Base-by-base conservation (phyloP, 2,329 filamentous ascomycete species). In the Alternaria novae-zelandiae region DNA sequence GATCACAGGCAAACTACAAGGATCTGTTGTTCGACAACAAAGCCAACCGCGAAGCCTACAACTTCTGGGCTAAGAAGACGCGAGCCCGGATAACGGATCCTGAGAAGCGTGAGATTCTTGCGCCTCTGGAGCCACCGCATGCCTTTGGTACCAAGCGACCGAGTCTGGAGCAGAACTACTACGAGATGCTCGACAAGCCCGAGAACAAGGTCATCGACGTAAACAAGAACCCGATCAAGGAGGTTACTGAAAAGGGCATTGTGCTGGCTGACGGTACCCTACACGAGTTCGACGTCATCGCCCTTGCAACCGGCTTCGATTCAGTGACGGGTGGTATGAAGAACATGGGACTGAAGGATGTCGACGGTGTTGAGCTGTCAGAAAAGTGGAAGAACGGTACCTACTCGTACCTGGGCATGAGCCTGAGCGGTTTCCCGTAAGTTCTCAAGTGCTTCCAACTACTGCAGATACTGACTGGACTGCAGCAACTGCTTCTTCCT, bases 81-180 rank as follows among this genome's bases (percentile, higher is more conserved):
- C 77, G 80, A 5, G 75, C 76, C 6, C 77, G 83, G 17, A 82
- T 85, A 59, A 74, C 77, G 26, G 80, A 84, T 64, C 77, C 80
- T 1, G 72, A 73, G 60, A 84, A 84, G 78, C 77, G 80, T 30
- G 82, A 83, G 46, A 79, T 84, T 12, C 73, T 85, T n/a, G 82
- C 82, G 8, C 83, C 83, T 0, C 70, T 81, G 15, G 74, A 82
- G 67, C 78, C 80, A 17, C 81, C 81, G 0, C 82, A 85, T 63
- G 76, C 81, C 0, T 84, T 82, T 57, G 83, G 83, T 10, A 82
- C 81, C 15, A 85, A 84, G 74, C 73, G 83, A n/a, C 81, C 82
- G 8, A 80, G 77, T 41, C 75, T 85, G 2, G 83, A 85, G 68
- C 82, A 84, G 58, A 78, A 82, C 67, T 84, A 78, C 64, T 85